phyloP scores from a whole-genome alignment of 768 basidiomycete genomes.

The Rubroboletus pulcherrimus region DNA sequence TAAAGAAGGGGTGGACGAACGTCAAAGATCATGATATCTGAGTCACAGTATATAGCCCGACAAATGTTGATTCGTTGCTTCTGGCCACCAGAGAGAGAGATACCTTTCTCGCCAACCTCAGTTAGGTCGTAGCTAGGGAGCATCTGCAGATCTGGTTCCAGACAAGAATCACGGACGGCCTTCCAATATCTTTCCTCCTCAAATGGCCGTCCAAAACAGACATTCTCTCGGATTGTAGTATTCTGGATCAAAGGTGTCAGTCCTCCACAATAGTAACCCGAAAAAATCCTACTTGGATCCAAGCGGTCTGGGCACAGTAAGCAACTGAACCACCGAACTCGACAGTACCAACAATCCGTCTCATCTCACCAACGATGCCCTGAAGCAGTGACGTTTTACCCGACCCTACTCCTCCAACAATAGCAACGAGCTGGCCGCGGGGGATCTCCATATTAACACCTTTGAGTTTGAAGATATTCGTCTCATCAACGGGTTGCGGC shows the following conservation, averaged over 20 bases:
- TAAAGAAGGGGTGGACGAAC: constrained; percentile 18
- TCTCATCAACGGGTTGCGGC: constrained; percentile 34
- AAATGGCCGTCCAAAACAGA: constrained; percentile 82
- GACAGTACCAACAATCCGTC: constrained; percentile 59
- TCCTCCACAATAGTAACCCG: background rate
- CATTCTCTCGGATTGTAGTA: constrained; percentile 83
- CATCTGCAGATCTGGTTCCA: constrained; percentile 78
- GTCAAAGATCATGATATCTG: constrained; percentile 86
- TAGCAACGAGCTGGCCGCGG: constrained; percentile 73
- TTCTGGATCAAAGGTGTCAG: constrained; percentile 40
- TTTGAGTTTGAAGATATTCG: constrained; percentile 56
- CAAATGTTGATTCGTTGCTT: constrained; percentile 83
- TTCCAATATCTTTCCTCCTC: constrained; percentile 82
- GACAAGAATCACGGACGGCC: constrained; percentile 70
- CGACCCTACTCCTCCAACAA: constrained; percentile 70
- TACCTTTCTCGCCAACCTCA: constrained; percentile 84
- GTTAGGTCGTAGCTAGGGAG: constrained; percentile 76
- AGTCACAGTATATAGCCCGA: constrained; percentile 80
- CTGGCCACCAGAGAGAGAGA: constrained; percentile 82
- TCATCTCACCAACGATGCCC: constrained; percentile 82
- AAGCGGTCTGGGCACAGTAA: constrained; percentile 84
- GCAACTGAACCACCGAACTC: constrained; percentile 73
- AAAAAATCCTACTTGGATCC: constrained; percentile 65
- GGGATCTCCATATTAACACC: constrained; percentile 68
- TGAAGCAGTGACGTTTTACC: constrained; percentile 64